Conservation (phyloP, 106 monocot genomes). For the Dioscorea dumetorum region DNA sequence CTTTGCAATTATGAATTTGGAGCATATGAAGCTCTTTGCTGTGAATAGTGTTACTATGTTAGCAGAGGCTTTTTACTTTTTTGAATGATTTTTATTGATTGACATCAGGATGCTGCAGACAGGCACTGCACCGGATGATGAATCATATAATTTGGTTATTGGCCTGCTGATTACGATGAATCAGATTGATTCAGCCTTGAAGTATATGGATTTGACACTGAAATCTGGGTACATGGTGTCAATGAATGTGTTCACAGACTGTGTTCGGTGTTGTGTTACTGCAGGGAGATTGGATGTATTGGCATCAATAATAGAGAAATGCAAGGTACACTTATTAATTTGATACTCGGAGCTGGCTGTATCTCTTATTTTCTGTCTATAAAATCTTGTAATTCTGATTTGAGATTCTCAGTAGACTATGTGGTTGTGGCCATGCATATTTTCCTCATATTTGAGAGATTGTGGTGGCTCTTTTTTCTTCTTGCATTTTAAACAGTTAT, state of each 20-base stretch:
- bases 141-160: neutral
- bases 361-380: too few species aligned
- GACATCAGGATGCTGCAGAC: neutral
- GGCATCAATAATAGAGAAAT: neutral
- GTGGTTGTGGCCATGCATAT: too few species aligned
- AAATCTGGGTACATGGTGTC: conserved; percentile 12
- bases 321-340: conserved; percentile 59
- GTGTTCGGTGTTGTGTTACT: neutral
- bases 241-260: conserved; percentile 11
- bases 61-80: too few species aligned
- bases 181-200: conserved; percentile 5
- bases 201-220: conserved; percentile 50
- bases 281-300: neutral
- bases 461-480: too few species aligned
- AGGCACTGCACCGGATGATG: neutral
- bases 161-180: neutral
- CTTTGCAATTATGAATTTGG: too few species aligned
- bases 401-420: neutral
- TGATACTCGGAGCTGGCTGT: conserved; percentile 62
- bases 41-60: too few species aligned
- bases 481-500: too few species aligned
- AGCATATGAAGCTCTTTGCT: too few species aligned
- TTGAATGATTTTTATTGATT: too few species aligned
- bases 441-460: too few species aligned
- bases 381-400: too few species aligned